Percentiles rank a stretch among this genome's conserved stretches.
Evolutionary conservation across 1,284 basidiomycete genomes (phyloP).

Genomic region (Ustilago tritici): DNA sequence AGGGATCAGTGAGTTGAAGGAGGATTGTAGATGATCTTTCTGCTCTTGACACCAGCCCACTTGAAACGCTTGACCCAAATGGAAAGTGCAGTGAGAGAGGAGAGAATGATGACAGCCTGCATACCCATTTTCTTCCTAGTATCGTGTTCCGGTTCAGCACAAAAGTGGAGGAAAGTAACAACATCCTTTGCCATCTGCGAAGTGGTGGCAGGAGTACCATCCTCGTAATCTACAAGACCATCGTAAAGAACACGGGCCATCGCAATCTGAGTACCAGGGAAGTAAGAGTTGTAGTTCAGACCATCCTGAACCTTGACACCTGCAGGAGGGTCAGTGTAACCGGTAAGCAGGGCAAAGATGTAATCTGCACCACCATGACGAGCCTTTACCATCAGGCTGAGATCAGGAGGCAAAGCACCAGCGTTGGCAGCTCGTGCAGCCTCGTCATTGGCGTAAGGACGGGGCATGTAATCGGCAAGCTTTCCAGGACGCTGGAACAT

Average conservation of each 20-base stretch:
- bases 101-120: constrained; percentile 67
- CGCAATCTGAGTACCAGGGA: constrained; percentile 79
- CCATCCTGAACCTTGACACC: constrained; percentile 89
- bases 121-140: constrained; percentile 95
- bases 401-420: constrained; percentile 95
- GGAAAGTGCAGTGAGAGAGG: constrained; percentile 56
- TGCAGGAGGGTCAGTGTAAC: constrained; percentile 95
- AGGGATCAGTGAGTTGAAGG: constrained; percentile 44
- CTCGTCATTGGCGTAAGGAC: constrained; percentile 97
- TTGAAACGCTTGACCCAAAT: constrained; percentile 67
- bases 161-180: constrained; percentile 81
- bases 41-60: constrained; percentile 63
- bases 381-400: constrained; percentile 97
- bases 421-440: constrained; percentile 93
- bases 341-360: constrained; percentile 94
- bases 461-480: constrained; percentile 94
- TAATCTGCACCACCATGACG: constrained; percentile 98
- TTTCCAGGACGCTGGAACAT: constrained; percentile 99
- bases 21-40: constrained; percentile 65
- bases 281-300: constrained; percentile 70
- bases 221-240: constrained; percentile 72
- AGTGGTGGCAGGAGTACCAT: constrained; percentile 91
- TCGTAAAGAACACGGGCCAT: constrained; percentile 98
- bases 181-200: constrained; percentile 99
- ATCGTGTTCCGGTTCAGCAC: constrained; percentile 94